A percentile compares a stretch with the other conserved stretches of the same genome.
Conservation (phyloP, 257 asterid genomes). For the Mentha longifolia region DNA sequence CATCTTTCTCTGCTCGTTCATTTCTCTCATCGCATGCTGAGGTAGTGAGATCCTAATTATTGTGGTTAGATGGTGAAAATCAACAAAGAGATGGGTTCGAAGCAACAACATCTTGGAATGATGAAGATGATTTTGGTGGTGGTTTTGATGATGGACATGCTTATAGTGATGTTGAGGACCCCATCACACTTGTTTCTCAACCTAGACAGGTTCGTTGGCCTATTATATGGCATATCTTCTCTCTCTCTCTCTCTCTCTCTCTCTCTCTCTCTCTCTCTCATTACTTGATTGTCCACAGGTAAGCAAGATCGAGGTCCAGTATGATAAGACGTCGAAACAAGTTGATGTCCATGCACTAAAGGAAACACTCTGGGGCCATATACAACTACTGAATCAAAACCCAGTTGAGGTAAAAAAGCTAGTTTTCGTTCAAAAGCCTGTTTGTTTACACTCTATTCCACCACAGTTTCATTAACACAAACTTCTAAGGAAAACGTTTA, state of each 20-base stretch:
- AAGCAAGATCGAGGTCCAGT: slow-evolving; percentile 79
- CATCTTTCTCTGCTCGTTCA: not conserved
- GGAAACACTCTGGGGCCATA: slow-evolving; percentile 85
- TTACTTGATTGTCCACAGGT: slow-evolving; percentile 50
- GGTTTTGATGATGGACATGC: slow-evolving; percentile 59
- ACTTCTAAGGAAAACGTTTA: not conserved
- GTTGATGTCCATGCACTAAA: slow-evolving; percentile 93
- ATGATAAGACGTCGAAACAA: slow-evolving; percentile 88
- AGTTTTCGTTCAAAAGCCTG: not conserved
- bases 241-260: slow-evolving; percentile 8
- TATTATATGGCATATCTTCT: not conserved
- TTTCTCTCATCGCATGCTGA: slow-evolving; percentile 2
- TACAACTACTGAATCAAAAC: slow-evolving; percentile 45
- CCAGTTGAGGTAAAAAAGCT: slow-evolving; percentile 48
- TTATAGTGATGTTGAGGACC: slow-evolving; percentile 64
- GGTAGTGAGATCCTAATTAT: slow-evolving; percentile 26
- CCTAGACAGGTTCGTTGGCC: slow-evolving; percentile 85
- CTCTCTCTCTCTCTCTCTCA: slow-evolving; percentile 8
- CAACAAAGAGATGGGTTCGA: slow-evolving; percentile 61
- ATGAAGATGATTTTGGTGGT: slow-evolving; percentile 63
- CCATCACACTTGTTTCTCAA: slow-evolving; percentile 78
- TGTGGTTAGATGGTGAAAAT: slow-evolving; percentile 55
- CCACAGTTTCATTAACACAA: slow-evolving; percentile 2
- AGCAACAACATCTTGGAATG: slow-evolving; percentile 71
- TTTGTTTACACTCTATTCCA: not conserved